Base-by-base conservation (phyloP, 305 asterid species). In the Galium porrigens region DNA sequence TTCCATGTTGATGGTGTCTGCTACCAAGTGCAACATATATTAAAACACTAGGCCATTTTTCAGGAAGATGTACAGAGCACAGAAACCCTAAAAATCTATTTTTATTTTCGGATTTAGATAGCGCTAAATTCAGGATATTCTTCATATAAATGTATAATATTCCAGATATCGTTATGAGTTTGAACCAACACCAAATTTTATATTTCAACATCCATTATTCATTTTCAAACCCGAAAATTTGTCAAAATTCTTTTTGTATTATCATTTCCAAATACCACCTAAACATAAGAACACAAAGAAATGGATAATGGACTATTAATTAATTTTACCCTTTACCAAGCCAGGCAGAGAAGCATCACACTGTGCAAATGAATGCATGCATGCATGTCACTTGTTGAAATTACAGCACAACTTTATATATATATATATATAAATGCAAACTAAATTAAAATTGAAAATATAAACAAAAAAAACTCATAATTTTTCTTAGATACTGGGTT, bases 1-100 rank as follows among this genome's bases (percentile, higher is more conserved):
- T 85, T 69, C 95, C 94, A 70, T 88, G 94, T 33, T 88, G 95
- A 63, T 87, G 95, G 70, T 87, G 92, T 70, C 95, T 86, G 73
- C 74, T 27, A 46, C 44, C 64, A 36, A 46, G 18, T 14, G 52
- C 20, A 14, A 4, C 20, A 46, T 14, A 22, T 22, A 3, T 46
- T 15, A 46, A 4, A 44, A 12, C 18, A 44, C 4, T 36, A 44
- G 3, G 6, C 52, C 52, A 44, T 44, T 12, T 12, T 44, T 44
- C 18, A 44, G 17, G 18, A 44, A 14, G 0, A 44, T 44, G 12
- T 44, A 44, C 51, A 14, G 3, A 44, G 6, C 51, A 14, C 4
- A 44, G 4, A 14, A 44, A 3, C 52, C 52, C 15, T 41, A 41
- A 11, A 41, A 41, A 41, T 41, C 48, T 11, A 11, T 39, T 39